Evolutionary conservation across 352 stramenopile genomes (phyloP).

Genomic region (Globisporangium camurandrum): DNA sequence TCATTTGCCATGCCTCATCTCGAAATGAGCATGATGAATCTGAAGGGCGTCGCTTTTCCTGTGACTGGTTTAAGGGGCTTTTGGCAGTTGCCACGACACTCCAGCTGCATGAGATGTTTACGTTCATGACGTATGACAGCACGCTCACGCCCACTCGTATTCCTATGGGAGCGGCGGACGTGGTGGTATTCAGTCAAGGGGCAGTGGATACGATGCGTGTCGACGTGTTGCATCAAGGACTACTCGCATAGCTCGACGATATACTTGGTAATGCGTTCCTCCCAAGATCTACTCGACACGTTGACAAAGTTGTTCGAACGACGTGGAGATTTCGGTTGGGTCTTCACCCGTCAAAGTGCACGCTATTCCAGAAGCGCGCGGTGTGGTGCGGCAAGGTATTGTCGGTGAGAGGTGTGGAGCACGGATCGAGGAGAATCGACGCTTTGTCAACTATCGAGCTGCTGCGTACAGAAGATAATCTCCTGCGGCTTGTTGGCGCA

Average conservation of each 20-base stretch:
- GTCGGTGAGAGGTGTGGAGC: neutral
- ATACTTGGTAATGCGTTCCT: neutral
- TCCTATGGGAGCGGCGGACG: conserved; percentile 12
- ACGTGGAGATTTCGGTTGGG: neutral
- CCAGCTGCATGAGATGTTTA: conserved; percentile 7
- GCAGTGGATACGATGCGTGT: conserved; percentile 5
- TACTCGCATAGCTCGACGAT: neutral
- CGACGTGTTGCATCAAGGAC: neutral
- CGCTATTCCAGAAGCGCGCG: neutral
- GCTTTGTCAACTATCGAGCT: neutral
- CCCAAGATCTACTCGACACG: neutral
- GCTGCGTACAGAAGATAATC: neutral
- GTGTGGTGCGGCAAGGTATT: neutral
- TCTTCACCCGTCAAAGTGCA: neutral
- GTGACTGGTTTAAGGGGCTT: conserved; percentile 16
- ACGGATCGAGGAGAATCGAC: neutral
- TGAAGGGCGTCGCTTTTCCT: conserved; percentile 8
- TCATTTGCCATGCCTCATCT: conserved; percentile 17
- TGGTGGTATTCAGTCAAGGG: conserved; percentile 7
- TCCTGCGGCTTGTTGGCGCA: neutral
- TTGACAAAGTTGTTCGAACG: neutral
- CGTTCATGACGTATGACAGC: conserved; percentile 11
- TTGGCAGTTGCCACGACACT: conserved; percentile 12
- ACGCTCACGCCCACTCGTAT: conserved; percentile 12
- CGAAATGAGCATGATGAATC: conserved; percentile 2